Conservation (phyloP, 2,329 filamentous ascomycete species). For the Diaporthe sp. region DNA sequence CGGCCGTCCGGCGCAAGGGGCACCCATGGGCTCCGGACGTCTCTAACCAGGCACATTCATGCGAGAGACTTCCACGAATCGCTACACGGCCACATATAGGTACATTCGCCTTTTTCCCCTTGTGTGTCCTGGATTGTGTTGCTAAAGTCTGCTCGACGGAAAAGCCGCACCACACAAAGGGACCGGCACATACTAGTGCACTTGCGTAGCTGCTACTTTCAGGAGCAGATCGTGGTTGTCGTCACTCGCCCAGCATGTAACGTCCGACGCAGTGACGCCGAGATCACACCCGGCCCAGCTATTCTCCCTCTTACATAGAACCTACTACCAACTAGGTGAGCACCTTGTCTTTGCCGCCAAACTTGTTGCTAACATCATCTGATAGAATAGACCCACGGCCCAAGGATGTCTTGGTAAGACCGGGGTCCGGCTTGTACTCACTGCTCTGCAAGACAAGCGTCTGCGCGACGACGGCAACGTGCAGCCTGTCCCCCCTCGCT, state of each 20-base stretch:
- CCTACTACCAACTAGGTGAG: not conserved
- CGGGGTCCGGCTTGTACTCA: slow-evolving; percentile 16
- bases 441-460: slow-evolving; percentile 24
- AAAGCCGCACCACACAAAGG: not conserved
- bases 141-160: slow-evolving; percentile 7
- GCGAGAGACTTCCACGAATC: slow-evolving; percentile 28
- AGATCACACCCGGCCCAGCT: slow-evolving; percentile 9
- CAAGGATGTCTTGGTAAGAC: slow-evolving; percentile 7
- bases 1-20: slow-evolving; percentile 25
- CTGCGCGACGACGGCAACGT: slow-evolving; percentile 31
- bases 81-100: slow-evolving; percentile 19
- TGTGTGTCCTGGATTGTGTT: not conserved
- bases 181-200: slow-evolving; percentile 19
- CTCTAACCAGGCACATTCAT: slow-evolving; percentile 37
- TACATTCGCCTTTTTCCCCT: not conserved
- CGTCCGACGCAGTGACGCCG: slow-evolving; percentile 25
- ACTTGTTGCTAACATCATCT: slow-evolving; percentile 18
- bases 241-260: slow-evolving; percentile 25
- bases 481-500: slow-evolving; percentile 28
- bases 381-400: slow-evolving; percentile 16
- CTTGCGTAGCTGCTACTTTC: not conserved
- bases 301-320: slow-evolving; percentile 1
- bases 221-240: not conserved
- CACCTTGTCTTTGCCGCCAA: not conserved
- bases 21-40: slow-evolving; percentile 25